Evolutionary conservation across 495 filamentous ascomycete species (phyloP), one percentile per base, ranked within the genome.

Genomic region (Penicillium verhagenii): DNA sequence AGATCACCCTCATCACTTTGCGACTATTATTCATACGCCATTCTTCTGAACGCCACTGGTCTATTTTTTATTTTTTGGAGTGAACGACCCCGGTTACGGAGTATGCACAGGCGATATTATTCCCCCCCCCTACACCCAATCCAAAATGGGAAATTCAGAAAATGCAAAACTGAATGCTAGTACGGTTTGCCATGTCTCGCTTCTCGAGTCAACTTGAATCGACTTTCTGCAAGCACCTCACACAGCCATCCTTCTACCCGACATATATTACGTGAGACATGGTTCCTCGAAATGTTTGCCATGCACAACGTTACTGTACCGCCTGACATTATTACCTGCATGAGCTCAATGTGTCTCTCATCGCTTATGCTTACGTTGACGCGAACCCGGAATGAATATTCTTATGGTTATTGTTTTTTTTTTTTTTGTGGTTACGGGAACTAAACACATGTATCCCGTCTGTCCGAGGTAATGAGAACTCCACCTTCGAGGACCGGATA

Each of bases 1-100:
- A 76, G 64, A 57, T 33, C 20, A 19, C 29, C 9, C 24, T 9
- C 11, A n/a, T n/a, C n/a, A n/a, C n/a, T n/a, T n/a, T n/a, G n/a
- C n/a, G n/a, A n/a, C n/a, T n/a, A n/a, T n/a, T n/a, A n/a, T n/a
- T n/a, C n/a, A n/a, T n/a, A n/a, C n/a, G n/a, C n/a, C n/a, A n/a
- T n/a, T n/a, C n/a, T n/a, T n/a, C n/a, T n/a, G n/a, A n/a, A n/a
- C n/a, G n/a, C n/a, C n/a, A n/a, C n/a, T n/a, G n/a, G n/a, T n/a
- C n/a, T n/a, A n/a, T n/a, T n/a, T n/a, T n/a, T n/a, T n/a, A n/a
- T n/a, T n/a, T n/a, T n/a, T n/a, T n/a, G n/a, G n/a, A n/a, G n/a
- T n/a, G n/a, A n/a, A n/a, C n/a, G n/a, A n/a, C n/a, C n/a, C n/a
- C n/a, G n/a, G n/a, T n/a, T n/a, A n/a, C n/a, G n/a, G n/a, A n/a